Evolutionary conservation across 495 filamentous ascomycete genomes (phyloP).

Genomic region (Penicillium simplicissimum): DNA sequence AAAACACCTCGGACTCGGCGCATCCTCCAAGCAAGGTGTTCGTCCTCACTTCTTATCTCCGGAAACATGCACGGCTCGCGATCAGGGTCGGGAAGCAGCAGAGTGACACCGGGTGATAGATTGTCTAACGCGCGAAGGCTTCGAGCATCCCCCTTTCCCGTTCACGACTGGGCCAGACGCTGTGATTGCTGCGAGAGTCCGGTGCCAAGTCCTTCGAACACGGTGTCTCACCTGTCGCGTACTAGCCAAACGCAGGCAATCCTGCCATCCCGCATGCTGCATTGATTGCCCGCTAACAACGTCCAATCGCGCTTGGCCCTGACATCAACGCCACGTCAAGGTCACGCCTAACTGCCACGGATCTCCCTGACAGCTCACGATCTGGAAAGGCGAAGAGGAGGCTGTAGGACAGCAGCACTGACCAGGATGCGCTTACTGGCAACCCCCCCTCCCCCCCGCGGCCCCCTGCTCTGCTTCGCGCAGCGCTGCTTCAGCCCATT

Average conservation of each 20-base stretch:
- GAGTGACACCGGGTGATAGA: conserved; percentile 32
- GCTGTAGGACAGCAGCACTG: conserved; percentile 16
- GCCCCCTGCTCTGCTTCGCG: neutral
- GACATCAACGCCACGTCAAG: conserved; percentile 27
- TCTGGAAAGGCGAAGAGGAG: conserved; percentile 13
- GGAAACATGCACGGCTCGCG: conserved; percentile 16
- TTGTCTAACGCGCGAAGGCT: conserved; percentile 23
- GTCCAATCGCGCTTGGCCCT: conserved; percentile 25
- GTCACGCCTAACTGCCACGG: conserved; percentile 18
- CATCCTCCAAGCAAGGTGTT: neutral
- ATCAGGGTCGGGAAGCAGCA: conserved; percentile 28
- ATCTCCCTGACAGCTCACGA: conserved; percentile 23
- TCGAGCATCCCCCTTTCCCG: conserved; percentile 21
- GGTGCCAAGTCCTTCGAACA: conserved; percentile 27
- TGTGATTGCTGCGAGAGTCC: conserved; percentile 30
- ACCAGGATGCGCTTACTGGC: conserved; percentile 13
- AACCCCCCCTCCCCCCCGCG: neutral
- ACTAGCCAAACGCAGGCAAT: conserved; percentile 35
- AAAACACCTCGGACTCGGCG: conserved; percentile 27
- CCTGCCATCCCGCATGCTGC: conserved; percentile 34
- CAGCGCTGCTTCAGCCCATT: conserved; percentile 8
- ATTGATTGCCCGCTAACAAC: conserved; percentile 29
- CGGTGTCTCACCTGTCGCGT: conserved; percentile 29
- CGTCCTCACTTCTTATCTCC: neutral
- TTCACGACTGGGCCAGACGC: conserved; percentile 25